These are phyloP conservation scores for Arctium minus DNA, from an alignment of 129 eudicot species.

Conservation along the genomic window DNA sequence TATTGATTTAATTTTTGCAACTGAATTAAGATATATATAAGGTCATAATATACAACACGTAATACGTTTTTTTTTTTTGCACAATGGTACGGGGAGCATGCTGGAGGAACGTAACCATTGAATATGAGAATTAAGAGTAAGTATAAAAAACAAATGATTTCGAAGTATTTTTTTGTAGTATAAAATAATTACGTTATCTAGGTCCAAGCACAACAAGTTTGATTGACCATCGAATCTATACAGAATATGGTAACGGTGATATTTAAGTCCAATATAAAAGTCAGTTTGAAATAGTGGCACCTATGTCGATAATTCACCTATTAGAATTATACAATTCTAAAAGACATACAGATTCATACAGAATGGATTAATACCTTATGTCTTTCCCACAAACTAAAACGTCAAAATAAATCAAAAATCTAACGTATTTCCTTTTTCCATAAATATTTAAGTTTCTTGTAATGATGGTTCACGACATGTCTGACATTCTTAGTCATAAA, in stretches of 20 bases:
- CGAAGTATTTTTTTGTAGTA: neutral
- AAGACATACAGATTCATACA: neutral
- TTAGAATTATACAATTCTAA: neutral
- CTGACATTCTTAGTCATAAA: slow-evolving; percentile 12
- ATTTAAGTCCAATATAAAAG: neutral
- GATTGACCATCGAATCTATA: no score
- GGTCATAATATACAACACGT: no score
- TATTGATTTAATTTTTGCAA: no score
- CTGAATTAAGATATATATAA: no score
- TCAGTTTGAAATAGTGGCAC: neutral
- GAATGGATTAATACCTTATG: neutral
- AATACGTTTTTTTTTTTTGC: neutral
- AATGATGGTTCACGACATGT: slow-evolving; percentile 4
- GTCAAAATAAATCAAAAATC: neutral
- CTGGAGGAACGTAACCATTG: neutral
- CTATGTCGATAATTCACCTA: neutral
- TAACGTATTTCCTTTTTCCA: neutral
- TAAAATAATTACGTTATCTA: neutral
- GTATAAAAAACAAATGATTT: neutral
- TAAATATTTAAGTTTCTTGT: neutral
- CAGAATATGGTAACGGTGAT: neutral
- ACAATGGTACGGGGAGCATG: neutral
- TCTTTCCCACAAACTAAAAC: neutral
- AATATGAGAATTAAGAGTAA: no score
- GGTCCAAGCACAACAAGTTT: no score